A percentile compares a stretch with the other conserved stretches of the same genome.
Evolutionary conservation across 257 asterid genomes (phyloP).

Genomic region (Forsythia viridissima): DNA sequence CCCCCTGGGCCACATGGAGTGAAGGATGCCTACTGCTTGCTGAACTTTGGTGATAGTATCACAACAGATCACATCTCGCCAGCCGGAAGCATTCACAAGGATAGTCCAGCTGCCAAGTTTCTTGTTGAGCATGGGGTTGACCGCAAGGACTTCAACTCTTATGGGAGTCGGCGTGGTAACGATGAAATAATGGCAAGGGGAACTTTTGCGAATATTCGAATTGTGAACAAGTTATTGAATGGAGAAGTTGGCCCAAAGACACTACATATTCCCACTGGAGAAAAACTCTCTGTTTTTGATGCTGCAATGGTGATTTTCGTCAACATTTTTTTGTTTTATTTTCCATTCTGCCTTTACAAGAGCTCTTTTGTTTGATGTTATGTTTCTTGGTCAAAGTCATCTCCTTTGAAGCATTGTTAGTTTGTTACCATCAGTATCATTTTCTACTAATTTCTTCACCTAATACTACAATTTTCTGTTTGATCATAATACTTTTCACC

Average conservation of each 20-base stretch:
- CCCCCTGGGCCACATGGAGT: slow-evolving; percentile 94
- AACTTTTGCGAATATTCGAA: slow-evolving; percentile 91
- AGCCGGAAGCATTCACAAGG: slow-evolving; percentile 93
- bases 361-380: not conserved
- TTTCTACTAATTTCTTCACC: not conserved
- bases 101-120: slow-evolving; percentile 90
- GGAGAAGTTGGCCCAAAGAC: slow-evolving; percentile 97
- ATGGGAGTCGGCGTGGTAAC: slow-evolving; percentile 97
- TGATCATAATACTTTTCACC: slow-evolving; percentile 9
- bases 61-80: slow-evolving; percentile 98
- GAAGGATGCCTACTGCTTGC: slow-evolving; percentile 93
- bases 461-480: slow-evolving; percentile 1
- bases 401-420: not conserved
- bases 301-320: slow-evolving; percentile 76
- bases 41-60: slow-evolving; percentile 89
- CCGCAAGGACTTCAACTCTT: slow-evolving; percentile 84
- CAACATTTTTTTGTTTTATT: not conserved
- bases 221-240: slow-evolving; percentile 84
- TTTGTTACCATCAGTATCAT: not conserved
- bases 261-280: slow-evolving; percentile 82
- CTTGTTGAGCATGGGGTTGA: slow-evolving; percentile 80
- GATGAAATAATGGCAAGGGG: slow-evolving; percentile 98
- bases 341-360: not conserved
- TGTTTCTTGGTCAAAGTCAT: not conserved
- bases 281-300: slow-evolving; percentile 72